A percentile compares a stretch with the other conserved stretches of the same genome.
Conservation (phyloP, 2,329 filamentous ascomycete genomes). For the Diplodia seriata region DNA sequence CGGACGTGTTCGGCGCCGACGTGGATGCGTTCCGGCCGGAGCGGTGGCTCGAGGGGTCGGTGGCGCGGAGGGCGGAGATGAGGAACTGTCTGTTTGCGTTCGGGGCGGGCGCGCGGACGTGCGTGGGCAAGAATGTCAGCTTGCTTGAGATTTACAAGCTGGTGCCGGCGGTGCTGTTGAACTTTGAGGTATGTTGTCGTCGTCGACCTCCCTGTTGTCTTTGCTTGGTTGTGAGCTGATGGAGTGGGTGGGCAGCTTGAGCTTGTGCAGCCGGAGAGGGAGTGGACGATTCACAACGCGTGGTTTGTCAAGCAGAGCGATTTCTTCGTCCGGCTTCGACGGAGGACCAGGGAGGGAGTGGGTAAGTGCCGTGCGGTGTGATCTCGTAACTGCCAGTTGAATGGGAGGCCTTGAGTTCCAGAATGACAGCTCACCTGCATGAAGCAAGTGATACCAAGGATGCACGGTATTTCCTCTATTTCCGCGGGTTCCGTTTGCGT, state of each 20-base stretch:
- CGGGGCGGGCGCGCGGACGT: conserved; percentile 48
- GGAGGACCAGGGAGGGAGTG: background rate
- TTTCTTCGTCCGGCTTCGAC: background rate
- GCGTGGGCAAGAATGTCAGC: conserved; percentile 47
- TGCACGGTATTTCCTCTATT: background rate
- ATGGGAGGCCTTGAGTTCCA: background rate
- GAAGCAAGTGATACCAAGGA: background rate
- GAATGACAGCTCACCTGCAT: background rate
- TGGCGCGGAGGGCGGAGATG: conserved; percentile 42
- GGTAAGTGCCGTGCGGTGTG: background rate
- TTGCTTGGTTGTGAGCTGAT: background rate
- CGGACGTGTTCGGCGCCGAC: conserved; percentile 15
- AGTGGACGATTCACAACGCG: conserved; percentile 28
- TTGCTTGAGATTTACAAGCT: conserved; percentile 48
- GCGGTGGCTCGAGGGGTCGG: conserved; percentile 35
- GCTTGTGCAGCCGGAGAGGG: conserved; percentile 22
- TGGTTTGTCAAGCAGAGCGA: conserved; percentile 31
- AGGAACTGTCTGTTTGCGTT: conserved; percentile 43
- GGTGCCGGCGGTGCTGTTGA: conserved; percentile 43
- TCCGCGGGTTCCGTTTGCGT: too few relatives aligned
- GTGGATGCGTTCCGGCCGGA: conserved; percentile 22
- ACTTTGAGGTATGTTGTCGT: conserved; percentile 36
- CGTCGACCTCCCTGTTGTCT: background rate
- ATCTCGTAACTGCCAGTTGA: background rate
- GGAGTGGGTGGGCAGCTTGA: background rate